A percentile compares a stretch with the other conserved stretches of the same genome.
These are phyloP conservation scores for Elsinoe batatas DNA, from an alignment of 2,329 filamentous ascomycete genomes.

Conservation along the genomic window DNA sequence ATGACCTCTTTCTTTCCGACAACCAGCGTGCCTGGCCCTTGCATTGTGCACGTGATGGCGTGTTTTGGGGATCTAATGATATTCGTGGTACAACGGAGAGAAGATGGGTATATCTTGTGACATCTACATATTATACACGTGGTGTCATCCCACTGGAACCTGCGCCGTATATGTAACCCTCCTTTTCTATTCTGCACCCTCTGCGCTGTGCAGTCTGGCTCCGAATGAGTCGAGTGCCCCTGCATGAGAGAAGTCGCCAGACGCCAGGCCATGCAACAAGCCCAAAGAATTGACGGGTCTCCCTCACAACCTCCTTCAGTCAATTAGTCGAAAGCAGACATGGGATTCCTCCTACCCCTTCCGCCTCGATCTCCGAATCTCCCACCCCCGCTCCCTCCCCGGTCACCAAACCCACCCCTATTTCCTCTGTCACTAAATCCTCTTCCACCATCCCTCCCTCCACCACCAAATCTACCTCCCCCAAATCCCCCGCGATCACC, in stretches of 20 bases:
- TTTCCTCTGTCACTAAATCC: slow-evolving; percentile 1
- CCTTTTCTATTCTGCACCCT: not conserved
- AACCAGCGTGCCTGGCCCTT: too few relatives aligned
- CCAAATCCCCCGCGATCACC: slow-evolving; percentile 18
- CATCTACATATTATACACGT: slow-evolving; percentile 7
- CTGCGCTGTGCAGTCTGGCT: not conserved
- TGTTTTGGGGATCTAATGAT: too few relatives aligned
- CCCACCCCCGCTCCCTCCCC: slow-evolving; percentile 18
- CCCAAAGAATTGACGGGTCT: not conserved
- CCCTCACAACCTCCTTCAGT: not conserved
- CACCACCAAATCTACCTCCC: slow-evolving; percentile 15
- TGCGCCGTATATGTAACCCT: not conserved
- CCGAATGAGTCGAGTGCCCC: not conserved
- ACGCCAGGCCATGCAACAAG: not conserved
- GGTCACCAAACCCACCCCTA: slow-evolving; percentile 12
- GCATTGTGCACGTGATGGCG: too few relatives aligned
- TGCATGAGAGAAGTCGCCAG: not conserved
- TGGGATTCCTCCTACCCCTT: not conserved
- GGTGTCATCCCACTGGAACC: not conserved
- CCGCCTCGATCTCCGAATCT: not conserved
- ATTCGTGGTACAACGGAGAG: not conserved
- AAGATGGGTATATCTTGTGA: not conserved
- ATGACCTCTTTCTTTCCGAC: not conserved
- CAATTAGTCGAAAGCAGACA: not conserved
- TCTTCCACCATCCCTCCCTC: not conserved